Evolutionary conservation across 495 filamentous ascomycete species (phyloP).

Genomic region (Xylaria castorea): DNA sequence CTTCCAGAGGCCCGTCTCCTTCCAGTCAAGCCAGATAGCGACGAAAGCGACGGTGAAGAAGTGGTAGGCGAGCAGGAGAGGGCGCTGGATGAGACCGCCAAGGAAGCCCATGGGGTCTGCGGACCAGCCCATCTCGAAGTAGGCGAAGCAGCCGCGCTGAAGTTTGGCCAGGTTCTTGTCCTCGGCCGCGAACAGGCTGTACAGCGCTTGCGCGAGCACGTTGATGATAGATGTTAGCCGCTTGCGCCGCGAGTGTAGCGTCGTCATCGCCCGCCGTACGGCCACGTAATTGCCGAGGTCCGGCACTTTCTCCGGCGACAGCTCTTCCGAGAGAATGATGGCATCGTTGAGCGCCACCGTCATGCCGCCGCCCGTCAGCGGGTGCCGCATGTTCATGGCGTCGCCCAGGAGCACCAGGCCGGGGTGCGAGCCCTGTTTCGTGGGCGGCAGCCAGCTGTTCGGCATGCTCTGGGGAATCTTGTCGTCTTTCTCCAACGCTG

Average conservation of each 20-base stretch:
- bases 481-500: conserved; percentile 75
- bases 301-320: conserved; percentile 70
- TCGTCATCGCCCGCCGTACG: conserved; percentile 71
- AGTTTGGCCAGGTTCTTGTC: conserved; percentile 78
- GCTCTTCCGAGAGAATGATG: conserved; percentile 71
- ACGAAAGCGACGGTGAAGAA: conserved; percentile 94
- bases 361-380: conserved; percentile 94
- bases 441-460: conserved; percentile 86
- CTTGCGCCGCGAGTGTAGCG: conserved; percentile 91
- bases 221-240: conserved; percentile 85
- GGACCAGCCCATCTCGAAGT: conserved; percentile 82
- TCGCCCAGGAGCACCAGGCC: conserved; percentile 88
- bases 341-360: conserved; percentile 93
- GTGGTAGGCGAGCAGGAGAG: conserved; percentile 82
- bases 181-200: conserved; percentile 87
- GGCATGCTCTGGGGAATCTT: conserved; percentile 82
- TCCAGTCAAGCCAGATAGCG: conserved; percentile 79
- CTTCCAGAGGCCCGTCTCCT: conserved; percentile 60
- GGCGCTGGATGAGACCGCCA: conserved; percentile 80
- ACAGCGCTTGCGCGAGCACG: conserved; percentile 91
- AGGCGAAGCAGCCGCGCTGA: conserved; percentile 90
- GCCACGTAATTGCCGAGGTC: conserved; percentile 67
- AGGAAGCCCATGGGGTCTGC: conserved; percentile 82
- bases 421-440: conserved; percentile 67
- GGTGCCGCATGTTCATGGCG: conserved; percentile 96